phyloP scores from a whole-genome alignment of 768 basidiomycete species.

The Crucibulum laeve region DNA sequence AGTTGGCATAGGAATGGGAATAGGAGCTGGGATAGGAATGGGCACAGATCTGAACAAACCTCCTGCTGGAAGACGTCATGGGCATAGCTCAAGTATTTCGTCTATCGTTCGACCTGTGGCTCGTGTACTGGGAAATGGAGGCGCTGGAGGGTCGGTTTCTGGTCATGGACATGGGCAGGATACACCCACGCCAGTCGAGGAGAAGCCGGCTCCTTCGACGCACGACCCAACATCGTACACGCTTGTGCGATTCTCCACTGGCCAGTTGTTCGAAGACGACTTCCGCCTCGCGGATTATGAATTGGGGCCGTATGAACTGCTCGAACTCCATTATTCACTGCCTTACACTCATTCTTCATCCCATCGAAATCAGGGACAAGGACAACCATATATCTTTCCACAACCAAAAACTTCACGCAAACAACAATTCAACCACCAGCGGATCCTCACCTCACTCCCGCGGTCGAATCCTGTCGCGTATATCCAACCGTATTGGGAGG shows the following conservation, averaged over 20 bases:
- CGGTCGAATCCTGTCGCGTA: constrained; percentile 31
- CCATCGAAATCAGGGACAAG: neutral
- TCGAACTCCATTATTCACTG: constrained; percentile 55
- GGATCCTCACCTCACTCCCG: constrained; percentile 26
- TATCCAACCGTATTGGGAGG: constrained; percentile 55
- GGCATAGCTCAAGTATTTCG: too few relatives aligned
- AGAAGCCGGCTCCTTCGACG: neutral
- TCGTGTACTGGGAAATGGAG: too few relatives aligned
- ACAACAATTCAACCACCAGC: constrained; percentile 4
- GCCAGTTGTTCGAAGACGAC: constrained; percentile 68
- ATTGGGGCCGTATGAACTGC: constrained; percentile 57
- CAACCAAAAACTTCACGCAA: neutral
- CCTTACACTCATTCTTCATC: neutral
- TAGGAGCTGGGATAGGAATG: too few relatives aligned
- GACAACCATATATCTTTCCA: neutral
- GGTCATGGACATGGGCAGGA: neutral
- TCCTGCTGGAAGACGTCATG: too few relatives aligned
- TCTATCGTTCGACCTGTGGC: too few relatives aligned
- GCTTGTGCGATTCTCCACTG: constrained; percentile 64
- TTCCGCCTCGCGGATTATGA: constrained; percentile 53
- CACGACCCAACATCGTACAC: constrained; percentile 26
- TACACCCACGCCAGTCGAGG: neutral
- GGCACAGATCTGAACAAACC: too few relatives aligned
- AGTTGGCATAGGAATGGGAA: too few relatives aligned
- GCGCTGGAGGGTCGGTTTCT: too few relatives aligned